Percentiles rank a stretch among this genome's conserved stretches.
Conservation (phyloP, 805 yeast species). For the Saccharomycopsis amapae region DNA sequence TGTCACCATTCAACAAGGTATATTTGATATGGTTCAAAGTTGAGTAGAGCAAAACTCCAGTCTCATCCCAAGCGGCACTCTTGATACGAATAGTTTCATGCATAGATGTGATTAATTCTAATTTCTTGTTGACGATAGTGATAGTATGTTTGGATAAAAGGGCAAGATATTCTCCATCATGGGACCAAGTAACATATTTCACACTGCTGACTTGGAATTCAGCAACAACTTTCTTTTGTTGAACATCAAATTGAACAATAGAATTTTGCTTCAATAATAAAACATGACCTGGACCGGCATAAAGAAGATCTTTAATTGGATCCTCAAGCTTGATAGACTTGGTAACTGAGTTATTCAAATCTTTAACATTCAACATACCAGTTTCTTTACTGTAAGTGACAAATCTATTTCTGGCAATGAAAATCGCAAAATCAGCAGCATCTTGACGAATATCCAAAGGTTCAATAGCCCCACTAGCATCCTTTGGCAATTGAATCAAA, state of each 20-base stretch:
- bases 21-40: conserved; percentile 95
- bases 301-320: conserved; percentile 61
- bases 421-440: conserved; percentile 76
- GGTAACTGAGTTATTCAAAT: conserved; percentile 73
- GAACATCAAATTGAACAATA: conserved; percentile 84
- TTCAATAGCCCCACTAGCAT: conserved; percentile 76
- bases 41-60: conserved; percentile 84
- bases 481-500: conserved; percentile 71
- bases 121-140: conserved; percentile 73
- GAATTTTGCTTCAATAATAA: conserved; percentile 64
- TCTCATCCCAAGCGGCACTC: conserved; percentile 96
- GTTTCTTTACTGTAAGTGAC: conserved; percentile 64
- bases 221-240: conserved; percentile 74
- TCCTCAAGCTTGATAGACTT: conserved; percentile 68
- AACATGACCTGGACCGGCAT: conserved; percentile 78
- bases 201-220: conserved; percentile 68
- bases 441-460: conserved; percentile 78
- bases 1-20: conserved; percentile 87
- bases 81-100: conserved; percentile 96
- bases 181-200: conserved; percentile 85
- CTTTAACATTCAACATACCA: conserved; percentile 73
- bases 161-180: conserved; percentile 82
- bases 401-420: conserved; percentile 92
- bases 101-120: conserved; percentile 73
- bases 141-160: conserved; percentile 87